A percentile compares a stretch with the other conserved stretches of the same genome.
phyloP scores from a whole-genome alignment of 2,329 filamentous ascomycete genomes.

The Cercospora berteroae region DNA sequence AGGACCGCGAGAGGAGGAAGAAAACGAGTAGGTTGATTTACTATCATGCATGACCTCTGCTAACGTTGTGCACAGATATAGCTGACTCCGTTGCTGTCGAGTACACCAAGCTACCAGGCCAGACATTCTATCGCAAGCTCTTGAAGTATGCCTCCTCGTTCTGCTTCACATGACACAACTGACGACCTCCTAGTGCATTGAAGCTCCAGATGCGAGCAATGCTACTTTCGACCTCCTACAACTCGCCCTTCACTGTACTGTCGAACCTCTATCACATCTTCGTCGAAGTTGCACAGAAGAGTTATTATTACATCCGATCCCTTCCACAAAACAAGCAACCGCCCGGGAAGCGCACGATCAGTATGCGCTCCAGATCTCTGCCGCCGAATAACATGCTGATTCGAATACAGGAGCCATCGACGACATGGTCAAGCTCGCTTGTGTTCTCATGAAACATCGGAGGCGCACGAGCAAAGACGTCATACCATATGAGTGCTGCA shows the following conservation, averaged over 20 bases:
- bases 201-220: conserved; percentile 82
- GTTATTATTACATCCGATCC: conserved; percentile 59
- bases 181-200: conserved; percentile 54
- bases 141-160: conserved; percentile 46
- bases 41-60: conserved; percentile 15
- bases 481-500: conserved; percentile 55
- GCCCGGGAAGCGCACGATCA: conserved; percentile 58
- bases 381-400: background rate
- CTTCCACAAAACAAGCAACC: conserved; percentile 60
- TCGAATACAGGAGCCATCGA: conserved; percentile 57
- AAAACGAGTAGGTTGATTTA: conserved; percentile 49
- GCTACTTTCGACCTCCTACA: conserved; percentile 78
- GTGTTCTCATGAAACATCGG: conserved; percentile 60
- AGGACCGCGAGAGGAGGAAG: conserved; percentile 59
- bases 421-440: conserved; percentile 64
- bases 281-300: conserved; percentile 72
- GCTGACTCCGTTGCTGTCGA: conserved; percentile 78
- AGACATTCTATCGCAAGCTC: conserved; percentile 76
- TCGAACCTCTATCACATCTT: conserved; percentile 75
- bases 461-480: conserved; percentile 39
- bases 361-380: conserved; percentile 40
- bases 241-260: conserved; percentile 66
- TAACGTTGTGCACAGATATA: conserved; percentile 46
- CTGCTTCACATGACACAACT: conserved; percentile 46
- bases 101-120: conserved; percentile 67